Base-by-base conservation (phyloP, 192 early-diverging fungal species). In the Umbelopsis sp. region DNA sequence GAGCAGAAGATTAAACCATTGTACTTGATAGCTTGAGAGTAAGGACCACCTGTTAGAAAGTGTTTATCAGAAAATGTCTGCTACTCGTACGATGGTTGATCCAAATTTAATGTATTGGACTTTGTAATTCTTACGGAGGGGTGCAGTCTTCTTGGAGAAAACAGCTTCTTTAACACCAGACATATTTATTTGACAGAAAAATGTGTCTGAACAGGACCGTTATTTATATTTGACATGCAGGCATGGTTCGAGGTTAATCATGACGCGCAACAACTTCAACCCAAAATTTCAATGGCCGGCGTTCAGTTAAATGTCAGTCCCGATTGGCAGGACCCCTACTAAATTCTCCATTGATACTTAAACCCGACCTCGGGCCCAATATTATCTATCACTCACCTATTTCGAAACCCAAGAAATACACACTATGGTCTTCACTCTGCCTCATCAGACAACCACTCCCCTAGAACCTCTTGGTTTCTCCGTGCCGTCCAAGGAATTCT, bases 1-100 rank as follows among this genome's bases (percentile, higher is more conserved):
- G 91, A 93, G 24, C 87, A 91, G 78, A 88, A 97, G 10, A 94
- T 87, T 65, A 92, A 77, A 43, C 90, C 91, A 81, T 94, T 92
- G 53, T 89, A 87, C n/a, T 91, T 82, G 54, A 97, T 88, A n/a
- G 91, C 95, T 68, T 81, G 81, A 34, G 82, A 53, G 41, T 71
- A 71, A 22, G 69, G 69, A 22, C 52, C 69, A 59, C 47, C 47
- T 49, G 47, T 7, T 6, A 17, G n/a, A 1, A 2, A 16, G 16
- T 16, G 38, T 9, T 49, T 49, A 49, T 9, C 10, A 49, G n/a
- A n/a, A n/a, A n/a, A n/a, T n/a, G n/a, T n/a, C n/a, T n/a, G n/a
- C 1, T n/a, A n/a, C n/a, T 6, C 0, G 16, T 0, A 16, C 2
- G 4, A 0, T 17, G n/a, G 20, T 17, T 49, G 47, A 49, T 16